Base-by-base conservation (phyloP, 1,284 basidiomycete species). In the Marasmius sp. region DNA sequence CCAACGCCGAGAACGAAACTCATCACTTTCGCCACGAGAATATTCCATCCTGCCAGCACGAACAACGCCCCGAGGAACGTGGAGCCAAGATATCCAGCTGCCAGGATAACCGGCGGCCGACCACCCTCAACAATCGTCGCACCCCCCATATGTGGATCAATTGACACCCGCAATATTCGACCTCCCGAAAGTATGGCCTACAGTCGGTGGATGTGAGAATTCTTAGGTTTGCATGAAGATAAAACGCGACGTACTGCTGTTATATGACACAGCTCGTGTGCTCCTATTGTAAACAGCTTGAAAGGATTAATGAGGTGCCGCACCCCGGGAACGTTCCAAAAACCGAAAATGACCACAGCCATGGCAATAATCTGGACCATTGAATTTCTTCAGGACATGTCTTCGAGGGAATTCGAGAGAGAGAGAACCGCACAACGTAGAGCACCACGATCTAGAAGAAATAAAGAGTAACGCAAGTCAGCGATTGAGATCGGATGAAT, bases 221-320 rank as follows among this genome's bases (percentile, higher is more conserved):
- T 18, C 8, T 43, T 37, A 10, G 57, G 8, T 37, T 38, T 14
- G 27, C 47, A 38, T 37, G 54, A 56, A 57, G 45, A 48, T 62
- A 50, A 62, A 22, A 39, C 10, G 45, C 52, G 58, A 78, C 88
- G 62, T 66, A 92, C 91, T 54, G 85, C 83, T 59, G 81, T 78
- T 71, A 92, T 89, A 72, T 93, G 91, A 70, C 88, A 93, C n/a
- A 93, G 78, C 70, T 93, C 91, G 70, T 93, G 91, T 84, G 85
- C 91, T 45, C 91, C 91, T 65, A 93, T 92, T 57, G 91, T 91
- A 69, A 93, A 88, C 33, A 93, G 78, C 72, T 93, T 93, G 66
- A 93, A 79, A 7, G 91, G 91, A 68, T 85, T 91, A 68, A 93
- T 91, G 74, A 91, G 68, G 66, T 85, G 83, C 59, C 91, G 81